phyloP scores from a whole-genome alignment of 257 asterid species.

The Parsonsia alboflavescens region DNA sequence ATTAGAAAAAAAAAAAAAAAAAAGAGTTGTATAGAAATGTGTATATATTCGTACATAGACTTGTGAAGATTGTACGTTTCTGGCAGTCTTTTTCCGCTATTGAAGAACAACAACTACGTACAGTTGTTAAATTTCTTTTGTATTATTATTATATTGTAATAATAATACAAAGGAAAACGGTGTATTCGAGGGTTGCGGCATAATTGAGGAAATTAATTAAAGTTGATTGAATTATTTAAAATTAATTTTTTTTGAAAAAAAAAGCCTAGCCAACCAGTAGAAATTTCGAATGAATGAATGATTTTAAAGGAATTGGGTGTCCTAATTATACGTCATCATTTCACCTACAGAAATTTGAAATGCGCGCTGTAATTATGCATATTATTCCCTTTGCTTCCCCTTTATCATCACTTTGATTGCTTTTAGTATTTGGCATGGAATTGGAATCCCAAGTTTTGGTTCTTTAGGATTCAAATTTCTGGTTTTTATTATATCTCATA shows the following conservation, averaged over 20 bases:
- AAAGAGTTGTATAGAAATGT: neutral
- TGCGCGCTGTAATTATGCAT: constrained; percentile 10
- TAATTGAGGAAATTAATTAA: neutral
- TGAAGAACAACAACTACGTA: too few species aligned
- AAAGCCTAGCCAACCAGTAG: too few species aligned
- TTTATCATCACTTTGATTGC: neutral
- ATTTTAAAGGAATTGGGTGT: constrained; percentile 32
- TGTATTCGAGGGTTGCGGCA: neutral
- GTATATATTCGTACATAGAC: neutral
- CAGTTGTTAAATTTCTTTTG: neutral
- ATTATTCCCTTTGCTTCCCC: constrained; percentile 15
- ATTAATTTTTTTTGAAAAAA: too few species aligned
- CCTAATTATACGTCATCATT: constrained; percentile 32
- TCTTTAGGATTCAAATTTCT: too few species aligned
- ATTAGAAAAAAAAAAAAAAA: too few species aligned
- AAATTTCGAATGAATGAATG: constrained; percentile 31
- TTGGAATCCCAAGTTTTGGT: too few species aligned
- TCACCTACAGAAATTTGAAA: constrained; percentile 28
- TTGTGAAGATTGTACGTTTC: neutral
- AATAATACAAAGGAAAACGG: neutral
- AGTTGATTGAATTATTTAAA: too few species aligned
- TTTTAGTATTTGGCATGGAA: too few species aligned
- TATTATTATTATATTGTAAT: neutral
- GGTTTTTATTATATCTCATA: too few species aligned
- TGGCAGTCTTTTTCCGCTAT: neutral